A percentile compares a stretch with the other conserved stretches of the same genome.
These are phyloP conservation scores for Thermothelomyces thermophilus DNA, from an alignment of 2,329 filamentous ascomycete genomes.

Conservation along the genomic window DNA sequence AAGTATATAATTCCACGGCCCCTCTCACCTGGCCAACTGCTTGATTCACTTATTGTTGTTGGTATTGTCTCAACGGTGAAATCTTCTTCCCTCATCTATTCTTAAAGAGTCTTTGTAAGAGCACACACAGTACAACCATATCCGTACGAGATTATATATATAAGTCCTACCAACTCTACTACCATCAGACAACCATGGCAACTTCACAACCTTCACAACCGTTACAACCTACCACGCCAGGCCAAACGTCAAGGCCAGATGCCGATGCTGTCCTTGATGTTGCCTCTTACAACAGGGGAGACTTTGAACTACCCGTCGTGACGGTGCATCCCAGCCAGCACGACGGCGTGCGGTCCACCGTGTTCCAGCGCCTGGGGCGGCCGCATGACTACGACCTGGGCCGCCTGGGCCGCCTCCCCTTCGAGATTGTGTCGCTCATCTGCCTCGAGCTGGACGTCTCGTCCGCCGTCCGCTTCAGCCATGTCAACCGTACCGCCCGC, in stretches of 20 bases:
- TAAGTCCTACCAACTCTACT: too few species aligned
- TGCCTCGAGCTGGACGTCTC: conserved; percentile 14
- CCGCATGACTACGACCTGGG: conserved; percentile 6
- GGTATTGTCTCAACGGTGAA: too few species aligned
- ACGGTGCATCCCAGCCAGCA: conserved; percentile 10
- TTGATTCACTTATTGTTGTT: too few species aligned
- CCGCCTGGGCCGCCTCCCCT: conserved; percentile 9
- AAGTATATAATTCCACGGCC: too few species aligned
- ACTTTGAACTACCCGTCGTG: conserved; percentile 9
- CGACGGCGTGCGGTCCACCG: conserved; percentile 7
- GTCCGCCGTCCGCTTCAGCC: conserved; percentile 13
- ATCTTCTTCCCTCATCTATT: too few species aligned
- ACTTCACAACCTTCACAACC: background rate
- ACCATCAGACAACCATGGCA: background rate
- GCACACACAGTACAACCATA: too few species aligned
- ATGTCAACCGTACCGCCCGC: conserved; percentile 14
- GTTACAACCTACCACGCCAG: background rate
- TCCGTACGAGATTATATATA: too few species aligned
- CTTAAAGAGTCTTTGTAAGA: too few species aligned
- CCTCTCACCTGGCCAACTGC: too few species aligned
- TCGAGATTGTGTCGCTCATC: conserved; percentile 13
- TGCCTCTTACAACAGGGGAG: conserved; percentile 9
- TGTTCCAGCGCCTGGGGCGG: conserved; percentile 7
- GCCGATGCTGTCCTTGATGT: conserved; percentile 9
- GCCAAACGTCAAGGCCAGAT: conserved; percentile 1